Base-by-base conservation (phyloP, 1,284 basidiomycete species). In the Calocybe gambosa region DNA sequence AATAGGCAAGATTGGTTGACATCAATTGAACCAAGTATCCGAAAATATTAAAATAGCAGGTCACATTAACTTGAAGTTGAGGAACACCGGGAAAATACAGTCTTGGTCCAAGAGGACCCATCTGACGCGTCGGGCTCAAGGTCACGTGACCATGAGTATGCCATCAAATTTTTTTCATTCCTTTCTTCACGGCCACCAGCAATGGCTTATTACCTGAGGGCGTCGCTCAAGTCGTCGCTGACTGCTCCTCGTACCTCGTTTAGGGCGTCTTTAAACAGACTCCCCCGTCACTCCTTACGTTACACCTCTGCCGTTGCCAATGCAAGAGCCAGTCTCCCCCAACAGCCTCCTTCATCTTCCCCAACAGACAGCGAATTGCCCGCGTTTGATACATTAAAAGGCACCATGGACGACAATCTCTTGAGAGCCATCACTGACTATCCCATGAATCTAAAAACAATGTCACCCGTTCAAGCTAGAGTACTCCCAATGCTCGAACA, bases 381-480 rank as follows among this genome's bases (percentile, higher is more conserved):
- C 15, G 39, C 50, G 16, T 70, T 70, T 50, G 45, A 46, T 10
- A 50, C 62, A 9, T 57, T 75, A 10, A 41, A 62, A 10, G 63
- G 61, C 15, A 50, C 53, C 13, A 42, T 75, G 16, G 59, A 70
- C 20, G 33, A 48, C 4, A 34, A 58, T 8, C 81, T 84, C 0
- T 67, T 89, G 26, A 72, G 75, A 51, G 83, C 89, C 5, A 72
- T 93, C 46, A 84, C 75, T 0, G 61, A 66, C 39, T 69, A 67
- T 29, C 91, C 91, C 0, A 89, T 93, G 74, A 70, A 76, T 18
- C 79, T 92, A 52, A 73, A 65, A 10, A 69, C 74, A 43, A 93
- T 97, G 91, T 86, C 88, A 1, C 66, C 82, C 9, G 93, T 98
- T 0, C 95, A 98, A 65, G 75, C 81, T 16, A 76, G 81, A 42